Conservation (phyloP, 192 early-diverging fungal species). For the Coemansia sp. region DNA sequence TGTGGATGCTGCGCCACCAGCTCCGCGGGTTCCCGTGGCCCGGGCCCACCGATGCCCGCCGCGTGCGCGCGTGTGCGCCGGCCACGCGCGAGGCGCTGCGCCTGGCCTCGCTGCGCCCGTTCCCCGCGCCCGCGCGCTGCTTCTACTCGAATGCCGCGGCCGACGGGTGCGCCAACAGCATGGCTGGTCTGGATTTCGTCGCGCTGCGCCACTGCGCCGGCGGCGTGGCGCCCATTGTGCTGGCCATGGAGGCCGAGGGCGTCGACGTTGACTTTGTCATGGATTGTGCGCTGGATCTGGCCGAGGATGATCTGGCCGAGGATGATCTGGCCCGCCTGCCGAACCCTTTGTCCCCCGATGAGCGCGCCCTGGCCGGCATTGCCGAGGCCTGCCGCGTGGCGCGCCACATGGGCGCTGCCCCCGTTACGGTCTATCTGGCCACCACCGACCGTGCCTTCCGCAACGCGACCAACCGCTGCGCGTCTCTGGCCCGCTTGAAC, state of each 20-base stretch:
- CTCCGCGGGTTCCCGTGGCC: background rate
- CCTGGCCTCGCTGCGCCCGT: background rate
- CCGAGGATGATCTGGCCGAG: background rate
- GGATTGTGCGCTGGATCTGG: background rate
- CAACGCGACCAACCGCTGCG: background rate
- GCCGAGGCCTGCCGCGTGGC: background rate
- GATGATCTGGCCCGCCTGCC: too few species aligned
- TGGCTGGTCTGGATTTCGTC: background rate
- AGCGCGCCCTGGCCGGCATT: background rate
- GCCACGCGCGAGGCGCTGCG: background rate
- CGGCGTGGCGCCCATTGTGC: background rate
- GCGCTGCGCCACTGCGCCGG: background rate
- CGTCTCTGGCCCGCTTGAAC: background rate
- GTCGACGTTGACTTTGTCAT: background rate
- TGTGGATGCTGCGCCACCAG: constrained; percentile 2
- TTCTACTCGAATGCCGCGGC: background rate
- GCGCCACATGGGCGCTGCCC: background rate
- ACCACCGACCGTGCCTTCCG: background rate
- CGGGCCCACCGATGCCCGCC: background rate
- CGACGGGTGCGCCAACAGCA: background rate
- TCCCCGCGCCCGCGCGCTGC: background rate
- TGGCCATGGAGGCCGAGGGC: background rate
- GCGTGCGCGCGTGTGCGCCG: background rate
- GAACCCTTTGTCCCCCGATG: background rate
- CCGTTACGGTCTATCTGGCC: background rate